phyloP scores from a whole-genome alignment of 257 asterid species.

The Nicotiana paniculata region DNA sequence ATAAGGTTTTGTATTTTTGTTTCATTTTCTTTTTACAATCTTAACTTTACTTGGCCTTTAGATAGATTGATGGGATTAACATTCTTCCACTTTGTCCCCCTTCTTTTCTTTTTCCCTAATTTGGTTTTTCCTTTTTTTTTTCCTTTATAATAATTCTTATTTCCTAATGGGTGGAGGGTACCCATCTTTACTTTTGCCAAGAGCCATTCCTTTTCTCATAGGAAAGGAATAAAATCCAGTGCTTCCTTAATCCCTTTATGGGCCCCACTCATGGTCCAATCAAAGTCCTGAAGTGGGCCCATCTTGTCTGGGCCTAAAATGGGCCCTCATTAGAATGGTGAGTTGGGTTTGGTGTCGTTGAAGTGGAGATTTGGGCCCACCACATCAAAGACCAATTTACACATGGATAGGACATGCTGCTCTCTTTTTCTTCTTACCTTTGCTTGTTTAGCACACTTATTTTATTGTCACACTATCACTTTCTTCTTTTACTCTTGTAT shows the following conservation, averaged over 20 bases:
- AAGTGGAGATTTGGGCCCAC: slow-evolving; percentile 65
- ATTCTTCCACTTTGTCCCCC: slow-evolving; percentile 85
- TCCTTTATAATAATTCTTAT: background rate
- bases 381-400: slow-evolving; percentile 39
- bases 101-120: background rate
- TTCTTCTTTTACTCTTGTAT: too few species aligned
- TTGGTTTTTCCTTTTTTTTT: background rate
- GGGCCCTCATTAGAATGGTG: slow-evolving; percentile 39
- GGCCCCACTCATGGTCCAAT: slow-evolving; percentile 28
- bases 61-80: slow-evolving; percentile 54
- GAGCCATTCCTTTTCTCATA: slow-evolving; percentile 49
- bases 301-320: slow-evolving; percentile 13
- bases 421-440: slow-evolving; percentile 4
- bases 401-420: slow-evolving; percentile 20
- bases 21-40: background rate
- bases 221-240: slow-evolving; percentile 45
- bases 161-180: slow-evolving; percentile 45
- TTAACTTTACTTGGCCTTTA: slow-evolving; percentile 24
- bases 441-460: slow-evolving; percentile 45
- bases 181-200: slow-evolving; percentile 34
- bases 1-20: background rate
- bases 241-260: slow-evolving; percentile 28
- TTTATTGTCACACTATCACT: too few species aligned
- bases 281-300: slow-evolving; percentile 34
- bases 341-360: slow-evolving; percentile 56